These are phyloP conservation scores for Agroathelia rolfsii DNA, from an alignment of 1,284 basidiomycete genomes.

Conservation along the genomic window DNA sequence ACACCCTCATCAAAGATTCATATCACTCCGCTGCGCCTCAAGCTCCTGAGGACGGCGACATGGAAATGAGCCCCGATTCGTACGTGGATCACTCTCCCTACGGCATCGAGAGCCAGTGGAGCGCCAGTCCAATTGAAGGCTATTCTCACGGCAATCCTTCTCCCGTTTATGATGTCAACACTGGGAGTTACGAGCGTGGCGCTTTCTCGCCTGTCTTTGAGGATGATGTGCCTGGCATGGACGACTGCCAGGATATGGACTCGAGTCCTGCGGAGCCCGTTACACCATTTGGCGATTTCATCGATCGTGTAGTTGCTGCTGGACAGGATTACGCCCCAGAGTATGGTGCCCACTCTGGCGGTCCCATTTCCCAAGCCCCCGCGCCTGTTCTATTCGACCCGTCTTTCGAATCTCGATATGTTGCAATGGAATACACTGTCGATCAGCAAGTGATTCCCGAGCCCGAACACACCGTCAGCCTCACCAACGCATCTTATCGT, in stretches of 20 bases:
- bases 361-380: too few relatives aligned
- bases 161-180: conserved; percentile 17
- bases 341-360: conserved; percentile 12
- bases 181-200: conserved; percentile 30
- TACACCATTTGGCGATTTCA: conserved; percentile 65
- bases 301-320: conserved; percentile 57
- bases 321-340: conserved; percentile 15
- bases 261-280: conserved; percentile 64
- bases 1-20: conserved; percentile 21
- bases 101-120: conserved; percentile 26
- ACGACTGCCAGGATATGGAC: conserved; percentile 35
- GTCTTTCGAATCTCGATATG: too few relatives aligned
- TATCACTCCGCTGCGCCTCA: conserved; percentile 6
- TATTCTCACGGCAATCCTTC: conserved; percentile 16
- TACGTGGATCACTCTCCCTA: conserved; percentile 22
- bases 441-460: too few relatives aligned
- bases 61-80: conserved; percentile 32
- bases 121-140: conserved; percentile 14
- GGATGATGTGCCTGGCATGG: conserved; percentile 51
- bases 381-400: too few relatives aligned
- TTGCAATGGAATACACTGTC: too few relatives aligned
- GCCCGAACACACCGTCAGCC: conserved; percentile 36
- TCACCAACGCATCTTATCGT: conserved; percentile 51
- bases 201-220: conserved; percentile 56
- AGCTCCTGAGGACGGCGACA: conserved; percentile 27